Base-by-base conservation (phyloP, 306 rosid species). In the Vigna nakashimae region DNA sequence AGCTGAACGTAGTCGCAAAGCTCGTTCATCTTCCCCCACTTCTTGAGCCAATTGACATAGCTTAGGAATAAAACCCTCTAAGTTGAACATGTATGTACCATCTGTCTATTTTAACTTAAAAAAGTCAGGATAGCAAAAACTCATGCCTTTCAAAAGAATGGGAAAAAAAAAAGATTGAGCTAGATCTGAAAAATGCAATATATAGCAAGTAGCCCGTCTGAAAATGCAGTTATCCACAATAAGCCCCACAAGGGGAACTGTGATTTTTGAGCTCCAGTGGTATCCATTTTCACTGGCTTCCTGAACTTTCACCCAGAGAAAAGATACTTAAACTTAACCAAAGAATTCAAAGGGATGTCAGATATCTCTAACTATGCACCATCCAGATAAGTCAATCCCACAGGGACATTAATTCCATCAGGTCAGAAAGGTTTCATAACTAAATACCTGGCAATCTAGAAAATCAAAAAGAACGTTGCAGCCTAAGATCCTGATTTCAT, bases 41-140 rank as follows among this genome's bases (percentile, higher is more conserved):
- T 91, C 97, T 90, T 84, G 87, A 84, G 98, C 96, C 89, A 95
- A 69, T 84, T 91, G 88, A 87, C 97, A 92, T 75, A 95, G 89
- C 70, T 91, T 91, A 38, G 92, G 98, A 84, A 92, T 89, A 73
- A 95, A 88, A 74, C 98, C 97, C 89, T 92, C 99, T 66, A 92
- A 84, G 89, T 88, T 92, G 98, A 95, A 91, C 90, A 91, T 87
- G 89, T 85, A 90, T 9, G 98, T 80, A 82, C 92, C 80, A 79
- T 95, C 97, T 80, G 84, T 88, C 98, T 94, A 86, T 76, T 82
- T 80, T 58, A 91, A 74, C 78, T 82, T 75, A 76, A 71, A 56
- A 36, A 78, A 9, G 80, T 90, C 83, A 93, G 89, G 77, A 84
- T 62, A 84, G 58, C 56, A 78, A 66, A 72, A 76, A 71, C 51